phyloP scores from a whole-genome alignment of 306 rosid genomes.

The Sicyos baderoa region DNA sequence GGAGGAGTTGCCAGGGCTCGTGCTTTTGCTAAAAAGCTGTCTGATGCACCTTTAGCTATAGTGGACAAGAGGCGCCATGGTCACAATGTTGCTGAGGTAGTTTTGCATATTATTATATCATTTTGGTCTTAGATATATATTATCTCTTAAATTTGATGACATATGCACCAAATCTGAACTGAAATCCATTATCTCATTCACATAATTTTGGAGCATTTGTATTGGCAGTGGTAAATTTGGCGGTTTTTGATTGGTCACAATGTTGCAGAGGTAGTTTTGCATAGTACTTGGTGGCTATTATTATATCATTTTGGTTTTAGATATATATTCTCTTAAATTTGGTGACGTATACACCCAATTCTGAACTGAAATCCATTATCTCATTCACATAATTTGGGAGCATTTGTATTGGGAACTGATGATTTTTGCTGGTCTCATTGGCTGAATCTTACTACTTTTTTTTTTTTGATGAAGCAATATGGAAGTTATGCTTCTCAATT shows the following conservation, averaged over 20 bases:
- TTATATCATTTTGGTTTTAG: background rate
- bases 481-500: conserved; percentile 7
- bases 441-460: background rate
- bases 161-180: background rate
- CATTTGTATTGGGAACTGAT: background rate
- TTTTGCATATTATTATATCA: too few relatives aligned
- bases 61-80: conserved; percentile 95
- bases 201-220: conserved; percentile 6
- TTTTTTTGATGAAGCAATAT: background rate
- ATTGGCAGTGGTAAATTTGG: conserved; percentile 17
- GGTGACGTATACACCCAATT: background rate
- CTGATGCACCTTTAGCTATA: conserved; percentile 96
- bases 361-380: background rate
- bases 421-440: background rate
- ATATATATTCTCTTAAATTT: background rate
- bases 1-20: conserved; percentile 99
- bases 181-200: background rate
- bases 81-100: conserved; percentile 46
- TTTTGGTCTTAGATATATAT: background rate
- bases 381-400: conserved; percentile 6
- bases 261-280: conserved; percentile 18
- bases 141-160: background rate
- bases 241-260: conserved; percentile 65
- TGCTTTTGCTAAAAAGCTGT: conserved; percentile 87
- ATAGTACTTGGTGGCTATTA: background rate